phyloP scores from a whole-genome alignment of 768 basidiomycete genomes.

The Boletus reticuloceps region DNA sequence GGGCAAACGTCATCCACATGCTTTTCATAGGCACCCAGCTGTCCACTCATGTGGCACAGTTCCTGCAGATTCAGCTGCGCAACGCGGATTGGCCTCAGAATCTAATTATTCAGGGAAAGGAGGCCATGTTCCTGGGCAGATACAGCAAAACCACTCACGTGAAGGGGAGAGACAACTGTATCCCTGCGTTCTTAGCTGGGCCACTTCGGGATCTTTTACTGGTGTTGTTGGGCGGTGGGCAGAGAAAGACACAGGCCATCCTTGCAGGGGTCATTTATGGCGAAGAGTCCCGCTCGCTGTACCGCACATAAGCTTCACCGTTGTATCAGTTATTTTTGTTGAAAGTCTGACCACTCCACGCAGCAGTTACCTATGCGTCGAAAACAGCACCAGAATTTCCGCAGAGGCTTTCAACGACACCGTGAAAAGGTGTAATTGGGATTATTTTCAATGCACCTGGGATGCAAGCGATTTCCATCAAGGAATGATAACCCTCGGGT shows the following conservation, averaged over 20 bases:
- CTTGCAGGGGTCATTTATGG: background rate
- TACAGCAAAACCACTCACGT: background rate
- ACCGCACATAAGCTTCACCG: background rate
- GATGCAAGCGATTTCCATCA: background rate
- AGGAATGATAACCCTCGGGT: background rate
- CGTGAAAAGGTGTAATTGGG: background rate
- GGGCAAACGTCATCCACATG: background rate
- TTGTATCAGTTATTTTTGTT: background rate
- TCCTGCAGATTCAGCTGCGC: background rate
- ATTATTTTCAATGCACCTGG: background rate
- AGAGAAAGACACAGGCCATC: background rate
- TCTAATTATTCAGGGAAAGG: background rate
- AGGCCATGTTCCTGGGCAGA: background rate
- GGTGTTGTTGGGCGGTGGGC: background rate
- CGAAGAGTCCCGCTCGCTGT: background rate
- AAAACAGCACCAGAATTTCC: background rate
- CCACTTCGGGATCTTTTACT: background rate
- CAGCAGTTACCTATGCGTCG: background rate
- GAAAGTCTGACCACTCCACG: too few species aligned
- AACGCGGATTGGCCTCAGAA: background rate
- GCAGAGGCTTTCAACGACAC: background rate
- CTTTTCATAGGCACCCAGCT: background rate
- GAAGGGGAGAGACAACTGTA: background rate
- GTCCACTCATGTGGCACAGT: background rate
- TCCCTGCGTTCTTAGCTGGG: background rate